These are phyloP conservation scores for Seiridium cupressi DNA, from an alignment of 2,329 filamentous ascomycete species.

Conservation along the genomic window DNA sequence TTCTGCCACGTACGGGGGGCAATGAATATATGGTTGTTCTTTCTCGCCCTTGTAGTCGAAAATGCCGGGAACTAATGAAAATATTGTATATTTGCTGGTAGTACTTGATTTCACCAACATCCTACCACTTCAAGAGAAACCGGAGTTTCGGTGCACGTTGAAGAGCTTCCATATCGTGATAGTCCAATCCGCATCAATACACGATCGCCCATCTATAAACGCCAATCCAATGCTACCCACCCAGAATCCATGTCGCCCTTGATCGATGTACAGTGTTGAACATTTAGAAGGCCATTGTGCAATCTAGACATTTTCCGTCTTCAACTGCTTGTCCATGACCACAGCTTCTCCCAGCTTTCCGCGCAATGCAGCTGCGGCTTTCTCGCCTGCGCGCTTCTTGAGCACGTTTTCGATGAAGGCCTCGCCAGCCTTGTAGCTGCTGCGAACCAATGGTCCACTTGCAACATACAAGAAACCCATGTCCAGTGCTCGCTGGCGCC, in stretches of 20 bases:
- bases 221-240: not conserved
- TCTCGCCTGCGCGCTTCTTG: slow-evolving; percentile 67
- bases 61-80: too few species aligned
- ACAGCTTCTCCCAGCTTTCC: slow-evolving; percentile 8
- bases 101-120: too few species aligned
- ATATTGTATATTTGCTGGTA: too few species aligned
- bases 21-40: too few species aligned
- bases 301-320: not conserved
- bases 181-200: not conserved
- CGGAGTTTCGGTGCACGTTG: not conserved
- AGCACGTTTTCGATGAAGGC: slow-evolving; percentile 98
- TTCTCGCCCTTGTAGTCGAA: too few species aligned
- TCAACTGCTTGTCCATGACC: slow-evolving; percentile 9
- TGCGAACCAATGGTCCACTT: slow-evolving; percentile 86
- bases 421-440: slow-evolving; percentile 96
- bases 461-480: slow-evolving; percentile 98
- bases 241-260: not conserved
- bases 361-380: slow-evolving; percentile 15
- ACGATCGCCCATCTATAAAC: slow-evolving; percentile 1
- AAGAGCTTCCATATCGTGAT: not conserved
- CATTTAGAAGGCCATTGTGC: not conserved
- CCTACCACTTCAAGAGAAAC: too few species aligned
- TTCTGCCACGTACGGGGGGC: too few species aligned
- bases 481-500: slow-evolving; percentile 85
- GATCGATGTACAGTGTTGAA: slow-evolving; percentile 9